Percentiles rank a stretch among this genome's conserved stretches.
These are phyloP conservation scores for Mycosarcoma mackinlayi DNA, from an alignment of 1,284 basidiomycete genomes.

Conservation along the genomic window DNA sequence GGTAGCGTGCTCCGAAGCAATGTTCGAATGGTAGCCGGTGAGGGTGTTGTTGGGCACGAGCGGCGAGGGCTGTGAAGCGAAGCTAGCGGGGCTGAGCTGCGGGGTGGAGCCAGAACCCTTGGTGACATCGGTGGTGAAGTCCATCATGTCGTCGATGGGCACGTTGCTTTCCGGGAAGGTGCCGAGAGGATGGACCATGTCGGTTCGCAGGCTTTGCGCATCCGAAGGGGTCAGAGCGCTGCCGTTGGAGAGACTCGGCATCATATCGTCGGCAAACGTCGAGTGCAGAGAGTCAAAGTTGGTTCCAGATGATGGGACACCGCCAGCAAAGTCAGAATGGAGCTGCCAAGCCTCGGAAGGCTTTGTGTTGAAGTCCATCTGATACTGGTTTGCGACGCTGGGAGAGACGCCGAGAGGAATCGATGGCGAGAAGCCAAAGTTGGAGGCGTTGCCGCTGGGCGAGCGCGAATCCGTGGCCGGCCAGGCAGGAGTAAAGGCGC, in stretches of 20 bases:
- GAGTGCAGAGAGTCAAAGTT: conserved; percentile 10
- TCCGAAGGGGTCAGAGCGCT: conserved; percentile 18
- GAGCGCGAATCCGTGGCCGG: conserved; percentile 6
- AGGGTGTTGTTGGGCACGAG: conserved; percentile 25
- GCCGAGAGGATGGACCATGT: conserved; percentile 33
- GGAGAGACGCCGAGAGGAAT: conserved; percentile 18
- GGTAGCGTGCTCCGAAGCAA: conserved; percentile 37
- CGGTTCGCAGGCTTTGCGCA: conserved; percentile 20
- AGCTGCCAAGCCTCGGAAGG: conserved; percentile 9
- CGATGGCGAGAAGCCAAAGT: conserved; percentile 27
- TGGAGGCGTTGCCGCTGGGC: conserved; percentile 12
- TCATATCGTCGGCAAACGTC: conserved; percentile 6
- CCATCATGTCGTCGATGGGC: conserved; percentile 23
- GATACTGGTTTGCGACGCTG: conserved; percentile 15
- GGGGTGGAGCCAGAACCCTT: conserved; percentile 16
- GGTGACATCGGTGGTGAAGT: conserved; percentile 6
- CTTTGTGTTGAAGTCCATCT: conserved; percentile 6
- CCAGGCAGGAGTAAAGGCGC: conserved; percentile 6
- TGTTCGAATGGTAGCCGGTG: conserved; percentile 40
- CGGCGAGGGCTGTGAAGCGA: conserved; percentile 28
- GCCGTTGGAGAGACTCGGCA: conserved; percentile 14
- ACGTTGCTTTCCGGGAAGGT: conserved; percentile 7
- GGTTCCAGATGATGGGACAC: neutral
- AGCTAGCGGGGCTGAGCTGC: conserved; percentile 31
- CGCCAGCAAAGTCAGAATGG: conserved; percentile 3